A percentile compares a stretch with the other conserved stretches of the same genome.
Evolutionary conservation across 169 alveolate species (phyloP).

Genomic region (Plasmodium billcollinsi): DNA sequence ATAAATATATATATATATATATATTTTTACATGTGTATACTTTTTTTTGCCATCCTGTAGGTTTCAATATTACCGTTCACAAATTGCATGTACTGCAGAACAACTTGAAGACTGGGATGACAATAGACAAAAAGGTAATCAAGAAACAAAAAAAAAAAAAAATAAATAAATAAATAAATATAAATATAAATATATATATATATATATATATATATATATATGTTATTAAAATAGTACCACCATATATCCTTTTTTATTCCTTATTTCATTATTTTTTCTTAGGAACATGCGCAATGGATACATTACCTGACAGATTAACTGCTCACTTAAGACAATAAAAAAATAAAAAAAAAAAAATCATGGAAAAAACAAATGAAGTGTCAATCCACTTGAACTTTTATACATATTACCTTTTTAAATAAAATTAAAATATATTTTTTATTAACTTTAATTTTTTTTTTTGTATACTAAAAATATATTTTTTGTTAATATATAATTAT

Average conservation of each 20-base stretch:
- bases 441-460: no score
- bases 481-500: no score
- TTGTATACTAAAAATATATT: no score
- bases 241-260: neutral
- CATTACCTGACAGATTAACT: constrained; percentile 42
- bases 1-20: neutral
- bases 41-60: constrained; percentile 24
- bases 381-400: no score
- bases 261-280: constrained; percentile 1
- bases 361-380: neutral
- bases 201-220: no score
- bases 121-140: constrained; percentile 60
- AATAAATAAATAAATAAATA: neutral
- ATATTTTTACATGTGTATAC: neutral
- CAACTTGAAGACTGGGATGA: constrained; percentile 76
- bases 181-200: no score
- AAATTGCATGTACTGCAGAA: constrained; percentile 87
- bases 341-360: neutral
- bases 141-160: neutral
- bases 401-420: no score
- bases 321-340: constrained; percentile 64
- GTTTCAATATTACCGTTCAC: constrained; percentile 86
- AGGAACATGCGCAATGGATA: constrained; percentile 72
- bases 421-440: no score
- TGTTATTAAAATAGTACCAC: no score